Base-by-base conservation (phyloP, 148 eudicot species). In the Cornus suecica region DNA sequence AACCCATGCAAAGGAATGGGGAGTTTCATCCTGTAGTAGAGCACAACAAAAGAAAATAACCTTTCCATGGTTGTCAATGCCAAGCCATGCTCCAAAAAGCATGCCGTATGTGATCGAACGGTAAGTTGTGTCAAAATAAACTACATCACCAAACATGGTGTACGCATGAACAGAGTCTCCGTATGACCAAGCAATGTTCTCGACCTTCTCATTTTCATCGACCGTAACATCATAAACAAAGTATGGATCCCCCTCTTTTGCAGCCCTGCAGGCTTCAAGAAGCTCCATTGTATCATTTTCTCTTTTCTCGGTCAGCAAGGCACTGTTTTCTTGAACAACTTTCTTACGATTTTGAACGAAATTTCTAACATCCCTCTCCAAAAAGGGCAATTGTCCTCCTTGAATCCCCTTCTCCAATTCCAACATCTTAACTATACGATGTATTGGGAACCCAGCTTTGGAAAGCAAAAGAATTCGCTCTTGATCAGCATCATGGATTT, bases 361-460 rank as follows among this genome's bases (percentile, higher is more conserved):
- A 66, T 79, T 79, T 62, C 86, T 79, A 13, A 83, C 80, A 76
- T 83, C 86, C 70, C 82, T 79, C 78, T 83, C 86, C 4, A 83
- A 28, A 79, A 83, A 83, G 3, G 86, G 74, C 65, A 83, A 78
- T 41, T 83, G 79, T 27, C 80, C 80, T 3, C 86, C 86, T 62
- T 69, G 80, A 30, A 68, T 76, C 24, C 86, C 86, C 58, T 73
- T 79, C 26, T 80, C 83, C 74, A 37, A 66, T 60, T 79, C 83
- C 80, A 83, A 51, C 65, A 79, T 72, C 64, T 76, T 79, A 22
- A 79, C 79, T 34, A 83, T 83, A 23, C 82, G 79, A 65, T 83
- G 82, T 73, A 76, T 69, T 0, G 86, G 86, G 52, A 77, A 80
- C 31, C 86, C 86, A 70, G 86, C 86, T 74, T 84, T 80, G 29